Base-by-base conservation (phyloP, 2,329 filamentous ascomycete genomes). In the Hymenotorrendiella dingleyae region DNA sequence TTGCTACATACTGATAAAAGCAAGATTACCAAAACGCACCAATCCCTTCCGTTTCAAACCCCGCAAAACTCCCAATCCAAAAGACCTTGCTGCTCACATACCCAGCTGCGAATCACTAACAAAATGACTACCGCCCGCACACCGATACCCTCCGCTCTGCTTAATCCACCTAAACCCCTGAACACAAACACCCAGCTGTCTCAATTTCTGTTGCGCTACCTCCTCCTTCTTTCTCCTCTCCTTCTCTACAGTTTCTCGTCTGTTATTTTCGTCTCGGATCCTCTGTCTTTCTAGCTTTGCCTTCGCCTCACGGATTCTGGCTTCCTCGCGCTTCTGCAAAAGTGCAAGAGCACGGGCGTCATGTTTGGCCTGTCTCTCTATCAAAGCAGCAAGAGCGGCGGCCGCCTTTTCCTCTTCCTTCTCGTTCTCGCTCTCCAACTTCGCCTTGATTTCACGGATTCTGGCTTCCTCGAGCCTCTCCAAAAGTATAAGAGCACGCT, bases 101-200 rank as follows among this genome's bases (percentile, higher is more conserved):
- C 48, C 56, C 36, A 68, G 43, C 35, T 62, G 44, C 27, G 38
- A 56, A 54, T 77, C 63, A 3, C 54, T 54, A 14, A 80, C 61
- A 44, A 55, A 83, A 62, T 86, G 82, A 2, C 54, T 56, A 0
- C 82, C 82, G 0, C 73, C 82, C 0, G 70, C 69, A 62, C 83
- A 86, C 4, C 79, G 60, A 59, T 78, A 87, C 0, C 82, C 82
- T 1, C 54, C 56, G 1, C 2, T 29, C 53, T 81, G 71, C 52
- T 74, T 76, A 20, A 83, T 76, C 83, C 83, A 88, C 0, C 44
- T 41, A 54, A 36, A 87, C 0, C 82, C 83, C 14, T 42, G 27
- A 0, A 68, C 65, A 58, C 83, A 89, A 0, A 60, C 37, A 0
- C 82, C 82, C 64, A 77, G 67, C 1, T 50, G 22, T 49, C 56